Percentiles rank a stretch among this genome's conserved stretches.
phyloP scores from a whole-genome alignment of 768 basidiomycete genomes.

The Xanthoconium purpureum region DNA sequence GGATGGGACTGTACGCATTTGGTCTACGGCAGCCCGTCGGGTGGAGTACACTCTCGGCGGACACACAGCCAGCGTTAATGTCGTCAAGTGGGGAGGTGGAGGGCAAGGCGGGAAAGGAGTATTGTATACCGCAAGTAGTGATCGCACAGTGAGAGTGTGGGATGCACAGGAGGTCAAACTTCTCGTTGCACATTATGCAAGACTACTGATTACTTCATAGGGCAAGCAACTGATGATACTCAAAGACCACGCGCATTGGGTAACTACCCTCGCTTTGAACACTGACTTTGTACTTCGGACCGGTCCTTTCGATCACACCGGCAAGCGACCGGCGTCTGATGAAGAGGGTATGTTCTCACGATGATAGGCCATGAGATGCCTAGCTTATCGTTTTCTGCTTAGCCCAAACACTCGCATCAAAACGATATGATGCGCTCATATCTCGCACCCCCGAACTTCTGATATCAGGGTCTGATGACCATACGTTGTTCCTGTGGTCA shows the following conservation, averaged over 20 bases:
- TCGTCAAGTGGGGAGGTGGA: conserved; percentile 94
- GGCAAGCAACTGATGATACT: conserved; percentile 81
- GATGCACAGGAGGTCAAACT: conserved; percentile 70
- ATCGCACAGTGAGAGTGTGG: conserved; percentile 94
- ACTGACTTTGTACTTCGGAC: conserved; percentile 94
- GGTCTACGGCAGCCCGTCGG: conserved; percentile 71
- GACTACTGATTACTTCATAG: conserved; percentile 36
- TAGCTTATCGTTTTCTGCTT: background rate
- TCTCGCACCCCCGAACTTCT: conserved; percentile 69
- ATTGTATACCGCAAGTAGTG: conserved; percentile 92
- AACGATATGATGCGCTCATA: conserved; percentile 72
- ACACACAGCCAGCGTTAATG: conserved; percentile 91
- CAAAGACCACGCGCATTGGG: conserved; percentile 98
- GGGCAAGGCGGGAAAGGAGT: conserved; percentile 63
- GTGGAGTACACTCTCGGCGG: conserved; percentile 87
- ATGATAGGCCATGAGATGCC: background rate
- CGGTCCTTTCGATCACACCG: conserved; percentile 89
- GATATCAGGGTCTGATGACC: conserved; percentile 96
- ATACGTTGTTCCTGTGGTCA: conserved; percentile 96
- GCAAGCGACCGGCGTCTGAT: conserved; percentile 73
- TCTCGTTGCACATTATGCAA: background rate
- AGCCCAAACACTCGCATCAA: conserved; percentile 76
- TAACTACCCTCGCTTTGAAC: conserved; percentile 92
- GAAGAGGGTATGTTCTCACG: conserved; percentile 64
- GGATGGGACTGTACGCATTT: conserved; percentile 93